Evolutionary conservation across 164 flowering plant genomes (phyloP), one percentile per base, ranked within the genome.

Genomic region (Litsea cubeba): DNA sequence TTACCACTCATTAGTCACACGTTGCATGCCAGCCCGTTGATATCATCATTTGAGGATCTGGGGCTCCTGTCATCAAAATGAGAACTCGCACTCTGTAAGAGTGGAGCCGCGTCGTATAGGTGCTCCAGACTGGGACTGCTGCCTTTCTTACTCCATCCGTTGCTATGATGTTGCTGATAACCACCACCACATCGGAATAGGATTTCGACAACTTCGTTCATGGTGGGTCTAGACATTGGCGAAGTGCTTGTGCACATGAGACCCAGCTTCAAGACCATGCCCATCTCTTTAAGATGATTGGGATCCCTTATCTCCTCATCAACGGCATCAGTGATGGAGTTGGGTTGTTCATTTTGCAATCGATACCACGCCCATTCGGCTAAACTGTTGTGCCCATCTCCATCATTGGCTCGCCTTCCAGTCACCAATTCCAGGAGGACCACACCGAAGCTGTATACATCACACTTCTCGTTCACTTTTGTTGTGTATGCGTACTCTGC

Each of bases 371-470:
- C 91, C 97, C 97, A 91, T 26, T 92, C 93, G 49, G 88, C 95
- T 0, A 92, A 85, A 77, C 83, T 78, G 3, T 69, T 79, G 60
- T 88, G 24, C 72, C 85, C 91, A 5, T 78, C 90, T 5, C 91
- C 94, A 5, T 60, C 64, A 6, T 84, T 81, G 14, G 95, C 81
- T 79, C 88, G 88, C 75, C 83, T 85, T 72, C 97, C 98, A 0
- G 98, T 94, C 24, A 74, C 88, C 32, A 94, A 82, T 63, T 94
- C 98, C 17, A 94, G 75, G 0, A 94, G 88, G 0, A 94, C 97
- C 35, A 94, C 98, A 11, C 98, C 98, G 62, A 91, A 94, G 83
- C 98, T 92, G 67, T 91, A 92, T 0, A 91, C 87, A 71, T 94
- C 98, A 10, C 84, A 81, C 85, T 90, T 92, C 81, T 91, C 94